Conservation (phyloP, 2,329 filamentous ascomycete species). For the Venturia asperata region DNA sequence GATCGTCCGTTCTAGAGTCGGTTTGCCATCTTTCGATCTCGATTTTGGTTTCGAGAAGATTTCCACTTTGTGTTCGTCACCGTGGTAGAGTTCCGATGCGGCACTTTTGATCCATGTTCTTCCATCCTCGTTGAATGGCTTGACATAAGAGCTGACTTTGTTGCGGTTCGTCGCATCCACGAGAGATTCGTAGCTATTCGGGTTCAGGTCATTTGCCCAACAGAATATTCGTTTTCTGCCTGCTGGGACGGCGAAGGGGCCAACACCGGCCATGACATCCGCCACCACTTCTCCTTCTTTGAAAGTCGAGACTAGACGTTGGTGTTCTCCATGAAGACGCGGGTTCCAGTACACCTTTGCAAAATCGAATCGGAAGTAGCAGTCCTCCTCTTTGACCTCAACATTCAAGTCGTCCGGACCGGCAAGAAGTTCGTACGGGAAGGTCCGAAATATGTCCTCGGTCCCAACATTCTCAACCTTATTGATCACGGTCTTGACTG, state of each 20-base stretch:
- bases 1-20: conserved; percentile 33
- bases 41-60: conserved; percentile 16
- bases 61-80: conserved; percentile 11
- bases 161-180: conserved; percentile 64
- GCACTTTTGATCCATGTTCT: conserved; percentile 69
- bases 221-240: conserved; percentile 87
- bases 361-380: conserved; percentile 89
- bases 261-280: conserved; percentile 96
- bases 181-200: conserved; percentile 72
- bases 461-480: conserved; percentile 84
- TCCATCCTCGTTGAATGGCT: conserved; percentile 74
- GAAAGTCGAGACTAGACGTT: conserved; percentile 58
- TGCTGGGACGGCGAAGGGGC: conserved; percentile 87
- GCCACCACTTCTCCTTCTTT: conserved; percentile 79
- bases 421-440: conserved; percentile 81
- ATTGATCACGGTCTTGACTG: conserved; percentile 85
- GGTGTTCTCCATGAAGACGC: conserved; percentile 82
- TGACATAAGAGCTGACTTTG: conserved; percentile 68
- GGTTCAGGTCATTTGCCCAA: conserved; percentile 96
- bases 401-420: conserved; percentile 80
- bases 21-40: conserved; percentile 22
- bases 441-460: conserved; percentile 82
- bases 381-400: conserved; percentile 71
- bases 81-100: conserved; percentile 48
- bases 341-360: conserved; percentile 98